Percentiles rank a stretch among this genome's conserved stretches.
phyloP scores from a whole-genome alignment of 108 stramenopile species.

The Ochromonas danica region DNA sequence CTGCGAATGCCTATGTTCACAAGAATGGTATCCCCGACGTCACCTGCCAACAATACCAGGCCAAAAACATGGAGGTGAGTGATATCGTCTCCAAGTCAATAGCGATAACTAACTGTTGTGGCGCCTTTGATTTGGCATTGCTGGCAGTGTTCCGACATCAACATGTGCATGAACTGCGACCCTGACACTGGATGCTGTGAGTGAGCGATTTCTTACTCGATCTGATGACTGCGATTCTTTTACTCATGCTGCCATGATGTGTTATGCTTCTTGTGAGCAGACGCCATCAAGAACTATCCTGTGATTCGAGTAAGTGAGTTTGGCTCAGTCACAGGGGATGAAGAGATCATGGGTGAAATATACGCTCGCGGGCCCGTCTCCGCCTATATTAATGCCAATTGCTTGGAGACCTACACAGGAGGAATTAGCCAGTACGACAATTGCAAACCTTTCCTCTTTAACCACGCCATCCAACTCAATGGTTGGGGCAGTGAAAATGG shows the following conservation, averaged over 20 bases:
- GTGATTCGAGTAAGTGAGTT: background rate
- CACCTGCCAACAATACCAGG: conserved; percentile 30
- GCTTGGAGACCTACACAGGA: conserved; percentile 23
- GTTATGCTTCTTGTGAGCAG: background rate
- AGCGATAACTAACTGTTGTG: background rate
- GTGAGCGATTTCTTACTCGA: no score
- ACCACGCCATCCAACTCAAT: conserved; percentile 41
- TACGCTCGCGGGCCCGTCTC: conserved; percentile 41
- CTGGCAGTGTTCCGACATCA: background rate
- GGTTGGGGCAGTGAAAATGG: conserved; percentile 52
- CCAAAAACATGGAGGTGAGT: conserved; percentile 26
- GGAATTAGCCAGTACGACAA: conserved; percentile 36
- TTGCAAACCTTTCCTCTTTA: background rate
- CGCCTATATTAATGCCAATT: conserved; percentile 40
- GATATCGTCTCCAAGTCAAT: background rate
- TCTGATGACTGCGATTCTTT: background rate
- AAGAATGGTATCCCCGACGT: conserved; percentile 31
- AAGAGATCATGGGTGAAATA: conserved; percentile 42
- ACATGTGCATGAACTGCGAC: conserved; percentile 30
- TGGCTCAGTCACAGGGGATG: background rate
- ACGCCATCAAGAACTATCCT: background rate
- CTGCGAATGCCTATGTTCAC: conserved; percentile 26
- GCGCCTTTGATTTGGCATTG: background rate
- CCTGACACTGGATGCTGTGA: background rate
- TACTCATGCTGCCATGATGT: no score